Evolutionary conservation across 768 basidiomycete genomes (phyloP), one percentile per base, ranked within the genome.

Genomic region (Mrakia hoshinonis): DNA sequence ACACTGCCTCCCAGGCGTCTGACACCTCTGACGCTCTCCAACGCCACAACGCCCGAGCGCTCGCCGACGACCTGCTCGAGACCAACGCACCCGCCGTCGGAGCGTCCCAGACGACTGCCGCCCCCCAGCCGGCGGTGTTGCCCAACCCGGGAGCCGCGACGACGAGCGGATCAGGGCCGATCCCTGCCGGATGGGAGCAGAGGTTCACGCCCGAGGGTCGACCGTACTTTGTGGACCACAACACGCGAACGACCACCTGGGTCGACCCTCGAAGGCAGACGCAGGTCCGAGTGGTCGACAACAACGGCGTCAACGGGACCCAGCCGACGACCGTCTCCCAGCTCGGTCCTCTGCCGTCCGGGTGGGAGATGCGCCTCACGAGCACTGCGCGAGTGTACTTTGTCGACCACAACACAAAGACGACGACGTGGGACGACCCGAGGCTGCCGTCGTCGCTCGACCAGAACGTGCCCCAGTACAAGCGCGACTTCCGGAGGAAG

Each of bases 291-390:
- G 94, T 97, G 61, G 90, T 98, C 88, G 94, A 92, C 24, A 92
- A 93, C 26, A 87, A 87, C 76, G 93, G 94, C 13, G 91, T 91
- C 80, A 90, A 89, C 74, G 81, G 92, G 20, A 85, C 89, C 6
- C 94, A 97, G 79, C 92, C 93, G 11, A 94, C 97, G 79, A 89
- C 93, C 12, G 95, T 98, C 69, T 91, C 91, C 13, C 95, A 97
- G 78, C 88, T 99, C 29, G 96, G 96, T 3, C 96, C 96, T 36
- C 81, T 99, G 26, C 96, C 96, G 4, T 93, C 91, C 51, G 96
- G 96, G 68, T 99, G 96, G 96, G 96, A 99, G 81, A 99, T 99
- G 96, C 91, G 96, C 24, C 89, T 99, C 66, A 99, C 96, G 7
- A 89, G 91, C 4, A 98, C 96, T 0, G 95, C 96, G 1, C 88